phyloP scores from a whole-genome alignment of 148 eudicot species.

The Chenopodium album region DNA sequence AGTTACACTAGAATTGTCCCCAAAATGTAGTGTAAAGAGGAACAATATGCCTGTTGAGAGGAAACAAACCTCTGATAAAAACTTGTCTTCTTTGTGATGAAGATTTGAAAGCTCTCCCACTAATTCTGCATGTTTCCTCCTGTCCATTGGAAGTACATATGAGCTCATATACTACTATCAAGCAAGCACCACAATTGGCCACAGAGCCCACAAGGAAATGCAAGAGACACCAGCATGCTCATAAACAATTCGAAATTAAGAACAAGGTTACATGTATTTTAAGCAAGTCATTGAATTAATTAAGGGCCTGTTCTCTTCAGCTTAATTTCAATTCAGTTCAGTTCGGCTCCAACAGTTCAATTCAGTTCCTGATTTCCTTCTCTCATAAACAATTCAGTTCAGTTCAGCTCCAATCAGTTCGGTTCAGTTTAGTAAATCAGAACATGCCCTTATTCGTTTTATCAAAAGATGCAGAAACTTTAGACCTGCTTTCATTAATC shows the following conservation, averaged over 20 bases:
- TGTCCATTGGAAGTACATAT: conserved; percentile 31
- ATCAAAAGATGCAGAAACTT: background rate
- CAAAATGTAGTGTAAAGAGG: background rate
- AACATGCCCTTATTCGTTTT: background rate
- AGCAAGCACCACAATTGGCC: background rate
- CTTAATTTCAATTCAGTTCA: too few species aligned
- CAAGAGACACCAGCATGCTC: background rate
- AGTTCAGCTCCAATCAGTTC: too few species aligned
- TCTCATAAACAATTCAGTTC: too few species aligned
- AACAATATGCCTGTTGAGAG: background rate
- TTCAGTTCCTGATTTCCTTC: too few species aligned
- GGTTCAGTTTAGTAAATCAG: too few species aligned
- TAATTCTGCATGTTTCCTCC: conserved; percentile 95
- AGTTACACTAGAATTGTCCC: background rate
- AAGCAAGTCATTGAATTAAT: background rate
- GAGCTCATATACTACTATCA: background rate
- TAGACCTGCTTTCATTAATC: background rate
- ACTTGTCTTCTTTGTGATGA: conserved; percentile 86
- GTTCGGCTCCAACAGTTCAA: too few species aligned
- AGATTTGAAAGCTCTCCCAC: conserved; percentile 92
- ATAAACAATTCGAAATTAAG: background rate
- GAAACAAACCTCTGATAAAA: conserved; percentile 83
- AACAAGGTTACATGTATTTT: background rate
- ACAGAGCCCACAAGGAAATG: background rate
- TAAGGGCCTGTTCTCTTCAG: too few species aligned